Evolutionary conservation across 768 basidiomycete species (phyloP), one percentile per base, ranked within the genome.

Genomic region (Chlorophyllum brunneum): DNA sequence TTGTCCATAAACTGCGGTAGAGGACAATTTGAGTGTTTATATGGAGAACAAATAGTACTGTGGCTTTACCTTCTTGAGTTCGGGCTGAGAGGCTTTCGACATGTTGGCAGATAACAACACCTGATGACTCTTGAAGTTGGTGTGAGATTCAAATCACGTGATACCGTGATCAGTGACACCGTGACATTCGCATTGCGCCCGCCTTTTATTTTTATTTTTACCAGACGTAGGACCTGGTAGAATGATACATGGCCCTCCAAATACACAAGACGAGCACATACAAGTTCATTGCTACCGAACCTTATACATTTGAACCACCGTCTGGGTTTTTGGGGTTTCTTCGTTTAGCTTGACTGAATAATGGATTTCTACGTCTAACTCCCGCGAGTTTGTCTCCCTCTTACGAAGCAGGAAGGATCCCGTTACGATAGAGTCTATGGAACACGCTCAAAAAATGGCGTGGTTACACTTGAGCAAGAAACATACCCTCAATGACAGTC

Each of bases 31-130:
- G 11, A 44, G 42, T 27, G 29, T 27, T 11, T n/a, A 38, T 15
- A 38, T 13, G 7, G 18, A 16, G 1, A 33, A 20, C 37, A 40
- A 27, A 23, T 24, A 36, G 26, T 42, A n/a, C n/a, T n/a, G 15
- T 31, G 45, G 20, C 50, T 18, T n/a, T n/a, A 94, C 95, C 85
- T 95, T 98, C 81, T 97, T 98, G 55, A 98, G 80, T 68, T 98
- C 95, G 55, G 95, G 95, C 70, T 97, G 92, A 39, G 93, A 92
- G 61, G 92, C 90, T 76, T 93, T 92, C 36, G 92, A 92, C 92
- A 94, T 91, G 65, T 56, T 72, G 61, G 40, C 20, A 11, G 29
- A 51, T 26, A 22, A n/a, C 22, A 29, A 16, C 20, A 37, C 18
- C 29, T 6, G 11, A 11, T 24, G n/a, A 24, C 39, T 43, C n/a